Evolutionary conservation across 2,329 filamentous ascomycete genomes (phyloP), one percentile per base, ranked within the genome.

Genomic region (Emericellopsis cladophorae): DNA sequence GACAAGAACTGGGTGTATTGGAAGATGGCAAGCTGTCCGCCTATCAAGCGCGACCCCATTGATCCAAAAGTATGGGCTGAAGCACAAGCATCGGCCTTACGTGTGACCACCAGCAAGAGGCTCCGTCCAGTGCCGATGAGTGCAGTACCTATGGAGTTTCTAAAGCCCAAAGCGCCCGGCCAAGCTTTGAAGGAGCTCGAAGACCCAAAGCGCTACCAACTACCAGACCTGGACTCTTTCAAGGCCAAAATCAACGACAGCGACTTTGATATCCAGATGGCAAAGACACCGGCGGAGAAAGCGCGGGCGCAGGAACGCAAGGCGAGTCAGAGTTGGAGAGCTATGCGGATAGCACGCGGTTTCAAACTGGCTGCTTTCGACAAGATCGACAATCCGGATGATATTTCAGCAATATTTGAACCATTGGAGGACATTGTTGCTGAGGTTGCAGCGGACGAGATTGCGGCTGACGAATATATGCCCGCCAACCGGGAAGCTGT

Each of bases 1-100:
- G 92, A 99, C 60, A 96, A 95, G 67, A 95, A 96, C 56, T 98
- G 93, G 93, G 88, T 93, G 36, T 82, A 88, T 46, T 99, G 92
- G 92, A 99, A 99, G 64, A 81, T 90, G 45, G 88, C 95, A 57
- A 86, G 81, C 49, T 98, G 92, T 57, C 86, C 87, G 21, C 76
- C 82, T 6, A 96, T 99, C 53, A 80, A 89, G 54, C 75, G 77
- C 44, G 76, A 83, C 18, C 67, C 85, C 10, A 72, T 96, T 24
- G 72, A 80, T 3, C 71, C 81, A 1, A 62, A 75, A 23, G 74
- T 81, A 37, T 90, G 88, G 56, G 60, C 79, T 32, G 72, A 79
- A 41, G 81, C 88, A 21, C 83, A 81, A 55, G 66, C 71, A 24
- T 68, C 74, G 36, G 80, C 80, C 4, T 71, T 74, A 46, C 79